Percentiles rank a stretch among this genome's conserved stretches.
These are phyloP conservation scores for Backusella morwellensis DNA, from an alignment of 192 early-diverging fungal species.

Conservation along the genomic window DNA sequence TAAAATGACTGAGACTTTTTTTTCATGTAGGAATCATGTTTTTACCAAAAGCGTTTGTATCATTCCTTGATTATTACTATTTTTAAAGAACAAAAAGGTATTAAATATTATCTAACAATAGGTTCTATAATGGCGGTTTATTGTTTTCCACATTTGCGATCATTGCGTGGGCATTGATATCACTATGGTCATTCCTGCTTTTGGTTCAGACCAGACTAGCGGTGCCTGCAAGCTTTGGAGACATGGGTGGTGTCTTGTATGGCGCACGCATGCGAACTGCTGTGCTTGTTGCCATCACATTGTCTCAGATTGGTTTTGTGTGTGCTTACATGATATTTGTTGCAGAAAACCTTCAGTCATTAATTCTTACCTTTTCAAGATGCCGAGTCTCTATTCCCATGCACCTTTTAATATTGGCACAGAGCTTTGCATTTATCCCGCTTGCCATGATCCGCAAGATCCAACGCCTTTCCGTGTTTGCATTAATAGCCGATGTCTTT, in stretches of 20 bases:
- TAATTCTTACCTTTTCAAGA: slow-evolving; percentile 70
- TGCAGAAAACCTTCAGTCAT: slow-evolving; percentile 80
- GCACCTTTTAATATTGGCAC: slow-evolving; percentile 64
- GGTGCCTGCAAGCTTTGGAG: slow-evolving; percentile 66
- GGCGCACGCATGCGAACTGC: slow-evolving; percentile 61
- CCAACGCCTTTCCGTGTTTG: slow-evolving; percentile 79
- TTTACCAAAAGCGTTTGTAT: slow-evolving; percentile 27
- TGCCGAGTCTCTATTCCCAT: slow-evolving; percentile 55
- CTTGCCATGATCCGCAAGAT: slow-evolving; percentile 89
- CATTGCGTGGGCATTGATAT: slow-evolving; percentile 58
- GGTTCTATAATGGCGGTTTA: slow-evolving; percentile 62
- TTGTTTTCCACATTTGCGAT: slow-evolving; percentile 60
- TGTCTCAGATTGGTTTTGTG: slow-evolving; percentile 79
- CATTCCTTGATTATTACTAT: not conserved
- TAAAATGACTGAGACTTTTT: slow-evolving; percentile 2
- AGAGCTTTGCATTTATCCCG: slow-evolving; percentile 78
- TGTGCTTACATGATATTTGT: slow-evolving; percentile 94
- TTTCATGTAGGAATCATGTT: slow-evolving; percentile 29
- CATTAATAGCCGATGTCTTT: slow-evolving; percentile 89
- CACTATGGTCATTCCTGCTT: slow-evolving; percentile 64
- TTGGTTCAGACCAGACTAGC: slow-evolving; percentile 63
- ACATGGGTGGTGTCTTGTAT: slow-evolving; percentile 66
- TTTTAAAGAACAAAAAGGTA: not conserved
- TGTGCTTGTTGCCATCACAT: slow-evolving; percentile 48
- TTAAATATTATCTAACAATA: slow-evolving; percentile 4